Percentiles rank a stretch among this genome's conserved stretches.
phyloP scores from a whole-genome alignment of 495 filamentous ascomycete species.

The Apiosordaria backusii region DNA sequence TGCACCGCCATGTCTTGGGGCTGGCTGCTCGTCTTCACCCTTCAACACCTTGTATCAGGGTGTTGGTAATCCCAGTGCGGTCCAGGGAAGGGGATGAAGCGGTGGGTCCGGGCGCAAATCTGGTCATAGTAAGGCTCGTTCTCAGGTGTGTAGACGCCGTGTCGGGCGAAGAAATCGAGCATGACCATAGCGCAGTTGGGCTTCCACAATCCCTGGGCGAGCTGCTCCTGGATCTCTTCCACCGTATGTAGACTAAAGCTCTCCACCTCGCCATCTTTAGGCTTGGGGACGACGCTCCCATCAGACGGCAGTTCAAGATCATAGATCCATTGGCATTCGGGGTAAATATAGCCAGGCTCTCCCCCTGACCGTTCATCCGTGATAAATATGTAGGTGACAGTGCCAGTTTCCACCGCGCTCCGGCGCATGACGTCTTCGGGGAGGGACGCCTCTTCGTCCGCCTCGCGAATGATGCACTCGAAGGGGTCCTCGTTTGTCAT shows the following conservation, averaged over 20 bases:
- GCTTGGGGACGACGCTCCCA: conserved; percentile 56
- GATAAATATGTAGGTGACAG: conserved; percentile 80
- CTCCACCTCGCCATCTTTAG: conserved; percentile 84
- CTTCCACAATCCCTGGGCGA: conserved; percentile 78
- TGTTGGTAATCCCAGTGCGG: conserved; percentile 44
- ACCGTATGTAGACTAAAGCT: conserved; percentile 75
- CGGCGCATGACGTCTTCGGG: conserved; percentile 64
- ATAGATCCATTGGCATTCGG: conserved; percentile 88
- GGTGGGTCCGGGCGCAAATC: conserved; percentile 72
- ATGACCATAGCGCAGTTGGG: conserved; percentile 85
- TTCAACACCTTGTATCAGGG: conserved; percentile 9
- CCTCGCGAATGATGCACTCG: conserved; percentile 80
- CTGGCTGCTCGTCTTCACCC: conserved; percentile 7
- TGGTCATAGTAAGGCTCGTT: conserved; percentile 80
- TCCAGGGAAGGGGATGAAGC: conserved; percentile 75
- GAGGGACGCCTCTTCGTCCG: conserved; percentile 84
- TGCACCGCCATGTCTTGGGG: conserved; percentile 10
- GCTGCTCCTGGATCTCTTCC: conserved; percentile 65
- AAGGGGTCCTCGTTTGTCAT: conserved; percentile 70
- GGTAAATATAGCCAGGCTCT: conserved; percentile 82
- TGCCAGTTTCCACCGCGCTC: conserved; percentile 57
- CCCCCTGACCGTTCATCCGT: conserved; percentile 75
- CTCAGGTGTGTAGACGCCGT: conserved; percentile 73
- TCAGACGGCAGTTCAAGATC: conserved; percentile 74
- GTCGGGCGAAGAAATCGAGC: conserved; percentile 87